Evolutionary conservation across 441 rosid species (phyloP), one percentile per base, ranked within the genome.

Genomic region (Manihot esculenta): DNA sequence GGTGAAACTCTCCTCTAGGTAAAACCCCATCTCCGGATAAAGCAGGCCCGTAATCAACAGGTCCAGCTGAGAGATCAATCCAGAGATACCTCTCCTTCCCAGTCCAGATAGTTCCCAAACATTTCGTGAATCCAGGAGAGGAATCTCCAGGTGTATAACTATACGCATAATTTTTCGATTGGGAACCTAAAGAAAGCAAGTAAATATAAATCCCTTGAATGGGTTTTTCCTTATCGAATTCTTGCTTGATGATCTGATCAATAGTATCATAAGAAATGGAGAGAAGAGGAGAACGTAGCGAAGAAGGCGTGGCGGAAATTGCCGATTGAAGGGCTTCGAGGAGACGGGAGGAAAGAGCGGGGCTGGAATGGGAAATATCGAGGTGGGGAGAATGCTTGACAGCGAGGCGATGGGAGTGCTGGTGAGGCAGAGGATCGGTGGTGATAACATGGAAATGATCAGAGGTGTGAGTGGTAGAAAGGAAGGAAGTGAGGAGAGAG

Each of bases 1-100:
- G 99, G 61, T 94, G 99, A 74, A 92, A 94, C 68, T 94, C 97
- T 15, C 99, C 99, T 75, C 88, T 80, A 0, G 99, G 96, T 48
- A 92, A 70, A 62, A 90, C 90, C 49, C 97, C 99, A 59, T 94
- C 99, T 20, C 99, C 99, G 11, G 99, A 94, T 47, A 94, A 76
- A 7, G 85, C 89, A 33, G 99, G 99, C 12, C 99, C 99, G 13
- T 94, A 92, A 71, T 94, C 99, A 18, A 94, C 94, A 3, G 97
- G 99, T 24, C 97, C 99, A 0, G 99, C 97, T 0, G 85, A 83
- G 38, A 94, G 86, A 84, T 92, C 99, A 73, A 92, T 84, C 97
- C 97, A 94, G 51, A 90, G 63, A 42, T 94, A 94, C 66, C 99
- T 81, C 53, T 92, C 97, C 57, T 82, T 86, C 3, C 97, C 97